Evolutionary conservation across 148 eudicot species (phyloP), one percentile per base, ranked within the genome.

Genomic region (Nepenthes mirabilis): DNA sequence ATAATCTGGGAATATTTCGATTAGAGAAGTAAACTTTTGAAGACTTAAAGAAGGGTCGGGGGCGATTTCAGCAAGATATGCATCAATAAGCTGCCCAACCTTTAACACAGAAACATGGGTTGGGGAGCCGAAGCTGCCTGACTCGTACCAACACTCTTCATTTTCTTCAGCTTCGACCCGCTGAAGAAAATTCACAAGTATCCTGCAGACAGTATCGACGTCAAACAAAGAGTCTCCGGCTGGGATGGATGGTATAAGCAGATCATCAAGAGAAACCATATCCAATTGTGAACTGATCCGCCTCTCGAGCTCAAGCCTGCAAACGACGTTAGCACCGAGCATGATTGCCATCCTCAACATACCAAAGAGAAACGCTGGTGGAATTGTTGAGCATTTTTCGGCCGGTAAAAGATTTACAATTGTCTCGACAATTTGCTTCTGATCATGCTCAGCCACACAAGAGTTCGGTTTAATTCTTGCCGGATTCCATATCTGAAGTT

Each of bases 61-160:
- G 14, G 88, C 83, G 49, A 86, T 79, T 70, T 86, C 88, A 34
- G 88, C 83, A 52, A 86, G 69, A 71, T 86, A 83, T 9, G 76
- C 88, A 61, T 86, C 86, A 33, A 80, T 64, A 55, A 83, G 82
- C 37, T 73, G 60, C 57, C 88, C 93, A 56, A 83, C 93, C 65
- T 79, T 83, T 40, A 86, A 57, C 47, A 83, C 33, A 37, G 78
- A 78, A 43, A 72, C 82, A 62, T 85, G 91, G 59, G 73, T 77
- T 0, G 87, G 80, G 62, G 87, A 85, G 55, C 77, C 71, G 58
- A 70, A 59, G 2, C 76, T 83, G 56, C 76, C 83, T 9, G 82
- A 82, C 56, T 85, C 87, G 60, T 82, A 82, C 34, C 83, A 87
- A 74, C 74, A 66, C 57, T 76, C 78, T 47, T 80, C 80, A 13